A percentile compares a stretch with the other conserved stretches of the same genome.
Conservation (phyloP, 2,329 filamentous ascomycete species). For the Ophiostoma sp. region DNA sequence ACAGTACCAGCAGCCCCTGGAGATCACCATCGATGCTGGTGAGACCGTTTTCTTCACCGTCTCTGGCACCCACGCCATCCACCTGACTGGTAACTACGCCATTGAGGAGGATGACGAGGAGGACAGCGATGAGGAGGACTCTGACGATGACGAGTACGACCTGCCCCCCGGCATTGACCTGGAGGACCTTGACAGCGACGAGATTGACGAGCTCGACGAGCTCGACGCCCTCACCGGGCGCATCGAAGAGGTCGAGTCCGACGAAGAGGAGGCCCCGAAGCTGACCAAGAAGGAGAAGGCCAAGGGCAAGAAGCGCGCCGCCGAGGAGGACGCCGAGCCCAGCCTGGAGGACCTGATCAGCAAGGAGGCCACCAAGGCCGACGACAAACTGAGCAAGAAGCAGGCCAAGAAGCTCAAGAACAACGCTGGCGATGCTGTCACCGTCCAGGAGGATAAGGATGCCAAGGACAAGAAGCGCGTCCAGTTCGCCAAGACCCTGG, state of each 20-base stretch:
- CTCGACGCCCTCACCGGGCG: constrained; percentile 63
- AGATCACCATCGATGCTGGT: constrained; percentile 83
- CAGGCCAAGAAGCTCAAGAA: constrained; percentile 98
- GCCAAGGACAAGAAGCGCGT: constrained; percentile 85
- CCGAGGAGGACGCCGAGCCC: constrained; percentile 65
- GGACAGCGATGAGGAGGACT: constrained; percentile 55
- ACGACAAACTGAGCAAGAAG: constrained; percentile 85
- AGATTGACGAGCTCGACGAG: constrained; percentile 71
- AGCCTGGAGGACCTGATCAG: constrained; percentile 79
- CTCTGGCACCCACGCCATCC: constrained; percentile 81
- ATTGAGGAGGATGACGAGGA: constrained; percentile 64
- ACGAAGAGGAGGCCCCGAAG: constrained; percentile 67
- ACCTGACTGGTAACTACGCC: constrained; percentile 94
- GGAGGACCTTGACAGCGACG: constrained; percentile 64
- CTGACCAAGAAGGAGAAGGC: constrained; percentile 40
- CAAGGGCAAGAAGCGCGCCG: constrained; percentile 84
- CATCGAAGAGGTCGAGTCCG: constrained; percentile 74
- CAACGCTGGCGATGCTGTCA: constrained; percentile 85
- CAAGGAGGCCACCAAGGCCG: constrained; percentile 61
- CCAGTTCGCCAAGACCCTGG: constrained; percentile 97
- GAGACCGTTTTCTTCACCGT: constrained; percentile 92
- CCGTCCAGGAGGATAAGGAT: constrained; percentile 57
- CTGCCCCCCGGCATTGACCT: constrained; percentile 72
- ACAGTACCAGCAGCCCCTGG: constrained; percentile 81
- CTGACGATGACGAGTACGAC: constrained; percentile 65